These are phyloP conservation scores for Senna tora DNA, from an alignment of 306 rosid genomes.

Conservation along the genomic window DNA sequence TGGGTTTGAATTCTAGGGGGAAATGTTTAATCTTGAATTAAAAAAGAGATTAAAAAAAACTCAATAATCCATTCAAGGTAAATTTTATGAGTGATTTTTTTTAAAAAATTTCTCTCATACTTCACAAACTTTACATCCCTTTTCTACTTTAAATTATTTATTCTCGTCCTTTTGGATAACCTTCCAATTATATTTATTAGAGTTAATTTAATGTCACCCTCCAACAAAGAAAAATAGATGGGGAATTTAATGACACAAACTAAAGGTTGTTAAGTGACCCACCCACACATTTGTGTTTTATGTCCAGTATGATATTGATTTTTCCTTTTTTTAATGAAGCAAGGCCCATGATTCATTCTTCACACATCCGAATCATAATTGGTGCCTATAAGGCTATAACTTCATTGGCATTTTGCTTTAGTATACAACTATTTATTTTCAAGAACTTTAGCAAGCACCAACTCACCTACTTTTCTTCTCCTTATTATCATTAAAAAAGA, in stretches of 20 bases:
- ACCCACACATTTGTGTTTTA: background rate
- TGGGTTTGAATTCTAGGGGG: too few relatives aligned
- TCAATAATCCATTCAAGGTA: too few relatives aligned
- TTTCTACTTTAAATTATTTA: too few relatives aligned
- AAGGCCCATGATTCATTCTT: conserved; percentile 13
- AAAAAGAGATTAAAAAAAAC: too few relatives aligned
- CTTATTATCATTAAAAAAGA: background rate
- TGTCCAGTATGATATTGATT: background rate
- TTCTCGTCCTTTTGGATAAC: conserved; percentile 4
- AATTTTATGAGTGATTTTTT: too few relatives aligned
- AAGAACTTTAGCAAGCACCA: conserved; percentile 15
- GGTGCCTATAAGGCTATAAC: background rate
- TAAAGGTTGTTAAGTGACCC: background rate
- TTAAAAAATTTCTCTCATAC: too few relatives aligned
- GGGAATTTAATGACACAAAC: background rate
- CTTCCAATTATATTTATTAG: background rate
- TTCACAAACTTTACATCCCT: too few relatives aligned
- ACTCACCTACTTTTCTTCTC: conserved; percentile 16
- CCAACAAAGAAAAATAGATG: background rate
- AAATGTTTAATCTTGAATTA: too few relatives aligned
- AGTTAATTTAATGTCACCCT: background rate
- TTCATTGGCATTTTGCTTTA: background rate
- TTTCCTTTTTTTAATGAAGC: background rate
- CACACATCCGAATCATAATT: conserved; percentile 21
- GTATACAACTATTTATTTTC: conserved; percentile 11